These are phyloP conservation scores for Entomophthora muscae DNA, from an alignment of 371 early-diverging fungal species.

Conservation along the genomic window DNA sequence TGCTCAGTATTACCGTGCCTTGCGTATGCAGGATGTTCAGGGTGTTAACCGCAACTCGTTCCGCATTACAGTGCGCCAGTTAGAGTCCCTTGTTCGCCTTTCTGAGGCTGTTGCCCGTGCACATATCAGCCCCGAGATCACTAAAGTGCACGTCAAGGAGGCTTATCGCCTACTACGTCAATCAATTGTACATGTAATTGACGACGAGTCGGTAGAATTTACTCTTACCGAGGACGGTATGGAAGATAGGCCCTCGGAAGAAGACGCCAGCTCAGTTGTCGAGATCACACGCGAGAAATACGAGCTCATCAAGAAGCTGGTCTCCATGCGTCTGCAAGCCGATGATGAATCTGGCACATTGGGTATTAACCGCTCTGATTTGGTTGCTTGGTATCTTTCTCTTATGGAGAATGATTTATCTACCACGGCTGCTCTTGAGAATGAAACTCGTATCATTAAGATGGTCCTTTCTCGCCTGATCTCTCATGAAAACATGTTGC, in stretches of 20 bases:
- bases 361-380: conserved; percentile 16
- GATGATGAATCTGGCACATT: conserved; percentile 8
- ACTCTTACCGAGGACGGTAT: conserved; percentile 8
- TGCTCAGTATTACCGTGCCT: conserved; percentile 71
- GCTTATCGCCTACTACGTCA: conserved; percentile 80
- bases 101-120: conserved; percentile 95
- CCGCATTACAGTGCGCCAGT: conserved; percentile 96
- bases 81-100: conserved; percentile 95
- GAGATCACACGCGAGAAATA: conserved; percentile 10
- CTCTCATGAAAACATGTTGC: conserved; percentile 13
- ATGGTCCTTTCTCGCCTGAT: conserved; percentile 63
- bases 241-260: conserved; percentile 15
- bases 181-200: conserved; percentile 85
- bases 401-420: conserved; percentile 50
- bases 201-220: conserved; percentile 48
- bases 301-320: conserved; percentile 19
- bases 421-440: conserved; percentile 42
- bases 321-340: conserved; percentile 8
- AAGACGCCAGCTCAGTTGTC: conserved; percentile 6
- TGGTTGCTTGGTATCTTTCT: conserved; percentile 71
- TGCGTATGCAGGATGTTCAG: conserved; percentile 78
- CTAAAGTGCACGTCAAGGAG: conserved; percentile 68
- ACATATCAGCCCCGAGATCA: conserved; percentile 56
- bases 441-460: conserved; percentile 46
- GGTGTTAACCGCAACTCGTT: conserved; percentile 60